Base-by-base conservation (phyloP, 176 grass and related monocot genomes). In the Oryza australiensis region DNA sequence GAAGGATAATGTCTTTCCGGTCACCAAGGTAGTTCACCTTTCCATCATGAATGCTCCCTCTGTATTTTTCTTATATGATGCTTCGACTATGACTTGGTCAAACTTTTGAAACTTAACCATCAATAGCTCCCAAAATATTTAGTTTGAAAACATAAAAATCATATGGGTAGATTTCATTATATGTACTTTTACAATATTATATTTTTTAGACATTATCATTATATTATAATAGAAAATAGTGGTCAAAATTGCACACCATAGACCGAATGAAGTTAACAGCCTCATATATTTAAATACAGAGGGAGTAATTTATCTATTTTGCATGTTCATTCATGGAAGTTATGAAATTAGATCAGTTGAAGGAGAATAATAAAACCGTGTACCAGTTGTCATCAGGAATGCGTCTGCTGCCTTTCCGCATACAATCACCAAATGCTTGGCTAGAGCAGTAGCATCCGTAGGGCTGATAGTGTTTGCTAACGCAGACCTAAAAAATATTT, bases 401-500 rank as follows among this genome's bases (percentile, higher is more conserved):
- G 68, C 74, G 22, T 91, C 82, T 15, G 89, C 53, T 66, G 79
- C 76, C 66, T 91, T 88, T 89, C 72, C 77, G 74, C 86, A 86
- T 48, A 79, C 62, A 63, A 74, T 66, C 77, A 94, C 84, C 86
- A 94, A 91, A 85, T 64, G 55, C 28, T 84, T 89, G 73, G 80
- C 82, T 32, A 94, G 77, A 34, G 84, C 77, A 26, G 84, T 87
- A 28, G 85, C 72, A 75, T 94, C 88, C 26, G 33, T 83, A 57
- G 70, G 57, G 78, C 79, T 73, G 63, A 91, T 70, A 53, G 82
- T 74, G 70, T 94, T 83, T 49, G 84, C 89, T 65, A 94, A 81
- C 9, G 89, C 76, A 89, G 92, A 87, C 89, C 92, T 94, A 65
- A 64, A 37, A 82, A 34, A 78, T 26, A 69, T 66, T 64, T 75